Base-by-base conservation (phyloP, 2,329 filamentous ascomycete species). In the Gaeumannomyces tritici region DNA sequence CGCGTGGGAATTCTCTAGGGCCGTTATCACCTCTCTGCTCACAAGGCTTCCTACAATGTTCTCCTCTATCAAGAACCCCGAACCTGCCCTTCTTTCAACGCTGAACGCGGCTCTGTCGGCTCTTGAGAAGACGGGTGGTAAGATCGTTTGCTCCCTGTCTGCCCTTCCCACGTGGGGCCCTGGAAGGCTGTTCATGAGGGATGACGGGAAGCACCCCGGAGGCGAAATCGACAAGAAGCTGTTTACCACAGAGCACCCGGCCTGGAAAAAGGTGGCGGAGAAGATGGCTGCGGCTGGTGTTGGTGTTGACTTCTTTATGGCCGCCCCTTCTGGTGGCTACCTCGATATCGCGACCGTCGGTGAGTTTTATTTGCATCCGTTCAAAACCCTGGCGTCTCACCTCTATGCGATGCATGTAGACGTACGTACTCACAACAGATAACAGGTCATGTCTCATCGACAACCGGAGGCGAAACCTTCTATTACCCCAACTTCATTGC, bases 401-500 rank as follows among this genome's bases (percentile, higher is more conserved):
- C 24, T 8, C 42, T n/a, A 24, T 5, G 42, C 18, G 21, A 51
- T 21, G 12, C 18, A 7, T 15, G 24, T 27, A 13, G 29, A 24
- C 2, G 15, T 28, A 15, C 31, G 27, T 55, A 35, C 29, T 55
- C 6, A 42, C 28, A 26, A 42, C 28, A 26, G 12, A 28, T 1
- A 42, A 33, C 24, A 87, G 90, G 93, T 55, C 89, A 96, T 73
- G 84, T 96, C 27, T 85, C 95, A 35, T 87, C 91, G 55, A 87
- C 89, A 33, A 96, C 91, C n/a, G 95, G 95, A 63, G 95, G 95
- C 66, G 95, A 99, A 74, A 90, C 89, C 0, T 99, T 93, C 76
- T 97, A 96, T 76, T 99, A 96, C 73, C 93, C 95, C 57, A 99
- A 98, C 74, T 99, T 96, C 77, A 87, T 96, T 64, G 86, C 89